Evolutionary conservation across 2,329 filamentous ascomycete genomes (phyloP).

Genomic region (Venturia asperata): DNA sequence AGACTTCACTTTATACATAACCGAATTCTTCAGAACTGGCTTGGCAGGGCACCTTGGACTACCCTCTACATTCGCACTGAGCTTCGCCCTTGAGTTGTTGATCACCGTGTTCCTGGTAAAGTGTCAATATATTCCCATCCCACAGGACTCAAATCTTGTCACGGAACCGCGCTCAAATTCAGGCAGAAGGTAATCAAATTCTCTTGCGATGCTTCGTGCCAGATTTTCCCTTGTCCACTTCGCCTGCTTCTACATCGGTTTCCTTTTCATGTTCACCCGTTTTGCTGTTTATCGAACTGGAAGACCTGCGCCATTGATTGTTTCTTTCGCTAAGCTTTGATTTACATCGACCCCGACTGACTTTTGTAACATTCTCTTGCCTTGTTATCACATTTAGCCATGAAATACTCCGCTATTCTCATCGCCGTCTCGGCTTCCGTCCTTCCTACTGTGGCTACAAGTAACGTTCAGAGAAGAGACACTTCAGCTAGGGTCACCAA

Average conservation of each 20-base stretch:
- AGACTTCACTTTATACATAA: background rate
- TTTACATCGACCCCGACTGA: background rate
- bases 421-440: slow-evolving; percentile 8
- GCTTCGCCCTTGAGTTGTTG: background rate
- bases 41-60: background rate
- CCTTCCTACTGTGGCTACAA: background rate
- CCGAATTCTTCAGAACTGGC: background rate
- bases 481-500: slow-evolving; percentile 4
- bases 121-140: background rate
- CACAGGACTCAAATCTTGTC: slow-evolving; percentile 9
- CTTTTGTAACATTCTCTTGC: background rate
- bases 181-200: slow-evolving; percentile 9
- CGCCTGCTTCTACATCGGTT: background rate
- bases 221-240: background rate
- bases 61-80: background rate
- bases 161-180: background rate
- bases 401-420: background rate
- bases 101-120: slow-evolving; percentile 10
- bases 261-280: background rate
- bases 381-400: background rate
- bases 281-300: background rate
- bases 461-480: background rate
- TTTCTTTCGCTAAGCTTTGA: background rate
- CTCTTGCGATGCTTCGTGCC: background rate
- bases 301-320: background rate